Percentiles rank a stretch among this genome's conserved stretches.
phyloP scores from a whole-genome alignment of 139 green algal species.

The Closterium sp. region DNA sequence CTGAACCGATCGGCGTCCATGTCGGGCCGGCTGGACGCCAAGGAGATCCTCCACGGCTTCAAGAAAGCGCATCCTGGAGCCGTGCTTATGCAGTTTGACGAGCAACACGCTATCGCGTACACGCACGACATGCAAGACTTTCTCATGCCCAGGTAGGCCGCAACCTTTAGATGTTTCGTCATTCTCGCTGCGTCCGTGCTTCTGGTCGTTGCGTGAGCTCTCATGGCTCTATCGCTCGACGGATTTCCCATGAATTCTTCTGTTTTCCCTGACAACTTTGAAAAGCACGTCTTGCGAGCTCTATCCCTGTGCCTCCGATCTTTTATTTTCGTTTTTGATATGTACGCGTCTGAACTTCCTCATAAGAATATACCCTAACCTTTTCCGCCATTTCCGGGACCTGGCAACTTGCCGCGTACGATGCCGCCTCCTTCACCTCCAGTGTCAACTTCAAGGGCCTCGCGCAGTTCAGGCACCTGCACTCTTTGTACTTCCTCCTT shows the following conservation, averaged over 20 bases:
- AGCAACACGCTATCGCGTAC: slow-evolving; percentile 1
- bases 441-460: too few relatives aligned
- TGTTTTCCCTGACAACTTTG: too few relatives aligned
- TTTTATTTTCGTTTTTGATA: not conserved
- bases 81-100: slow-evolving; percentile 9
- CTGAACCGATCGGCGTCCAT: not conserved
- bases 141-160: not conserved
- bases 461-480: not conserved
- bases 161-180: not conserved
- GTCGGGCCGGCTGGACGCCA: not conserved
- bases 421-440: too few relatives aligned
- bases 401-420: not conserved
- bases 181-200: not conserved
- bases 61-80: not conserved
- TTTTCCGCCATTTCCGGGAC: not conserved
- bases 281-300: too few relatives aligned
- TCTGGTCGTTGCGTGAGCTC: not conserved
- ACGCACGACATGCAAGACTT: not conserved
- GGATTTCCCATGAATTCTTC: too few relatives aligned
- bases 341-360: too few relatives aligned
- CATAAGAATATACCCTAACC: not conserved
- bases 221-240: not conserved
- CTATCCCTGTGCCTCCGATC: too few relatives aligned
- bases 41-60: not conserved
- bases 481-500: not conserved